A percentile compares a stretch with the other conserved stretches of the same genome.
Evolutionary conservation across 495 filamentous ascomycete genomes (phyloP).

Genomic region (Tuber brumale): DNA sequence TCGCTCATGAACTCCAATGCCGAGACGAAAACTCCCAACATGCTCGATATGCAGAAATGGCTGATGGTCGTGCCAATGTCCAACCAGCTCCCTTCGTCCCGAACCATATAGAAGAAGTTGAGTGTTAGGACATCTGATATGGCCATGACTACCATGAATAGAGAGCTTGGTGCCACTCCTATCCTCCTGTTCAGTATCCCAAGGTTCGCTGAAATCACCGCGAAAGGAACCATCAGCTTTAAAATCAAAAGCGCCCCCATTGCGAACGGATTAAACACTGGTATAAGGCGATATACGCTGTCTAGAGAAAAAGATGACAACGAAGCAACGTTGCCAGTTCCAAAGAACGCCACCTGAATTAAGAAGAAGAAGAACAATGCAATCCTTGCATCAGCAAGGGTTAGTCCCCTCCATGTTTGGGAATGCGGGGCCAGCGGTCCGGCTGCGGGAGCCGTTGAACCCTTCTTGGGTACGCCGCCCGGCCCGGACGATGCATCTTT

Average conservation of each 20-base stretch:
- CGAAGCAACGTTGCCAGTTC: slow-evolving; percentile 92
- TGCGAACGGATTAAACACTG: slow-evolving; percentile 87
- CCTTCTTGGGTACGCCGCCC: slow-evolving; percentile 37
- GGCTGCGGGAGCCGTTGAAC: slow-evolving; percentile 32
- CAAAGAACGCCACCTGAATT: slow-evolving; percentile 93
- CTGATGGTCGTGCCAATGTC: slow-evolving; percentile 96
- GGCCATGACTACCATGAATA: slow-evolving; percentile 94
- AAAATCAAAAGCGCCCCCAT: slow-evolving; percentile 82
- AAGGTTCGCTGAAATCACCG: slow-evolving; percentile 83
- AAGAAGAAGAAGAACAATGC: slow-evolving; percentile 92
- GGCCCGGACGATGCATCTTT: slow-evolving; percentile 25
- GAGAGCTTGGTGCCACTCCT: slow-evolving; percentile 67
- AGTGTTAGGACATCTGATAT: slow-evolving; percentile 87
- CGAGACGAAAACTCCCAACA: slow-evolving; percentile 85
- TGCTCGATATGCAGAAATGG: slow-evolving; percentile 86
- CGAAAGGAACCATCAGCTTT: slow-evolving; percentile 91
- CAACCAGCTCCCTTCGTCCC: slow-evolving; percentile 92
- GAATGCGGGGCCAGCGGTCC: slow-evolving; percentile 41
- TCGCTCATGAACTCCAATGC: slow-evolving; percentile 79
- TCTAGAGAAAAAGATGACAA: slow-evolving; percentile 92
- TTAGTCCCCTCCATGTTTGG: slow-evolving; percentile 62
- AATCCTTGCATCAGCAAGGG: slow-evolving; percentile 73
- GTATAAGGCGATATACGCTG: slow-evolving; percentile 82
- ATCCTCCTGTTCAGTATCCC: slow-evolving; percentile 85
- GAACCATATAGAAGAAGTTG: slow-evolving; percentile 96